phyloP scores from a whole-genome alignment of 495 filamentous ascomycete genomes.

The Trichoderma orchidacearum region DNA sequence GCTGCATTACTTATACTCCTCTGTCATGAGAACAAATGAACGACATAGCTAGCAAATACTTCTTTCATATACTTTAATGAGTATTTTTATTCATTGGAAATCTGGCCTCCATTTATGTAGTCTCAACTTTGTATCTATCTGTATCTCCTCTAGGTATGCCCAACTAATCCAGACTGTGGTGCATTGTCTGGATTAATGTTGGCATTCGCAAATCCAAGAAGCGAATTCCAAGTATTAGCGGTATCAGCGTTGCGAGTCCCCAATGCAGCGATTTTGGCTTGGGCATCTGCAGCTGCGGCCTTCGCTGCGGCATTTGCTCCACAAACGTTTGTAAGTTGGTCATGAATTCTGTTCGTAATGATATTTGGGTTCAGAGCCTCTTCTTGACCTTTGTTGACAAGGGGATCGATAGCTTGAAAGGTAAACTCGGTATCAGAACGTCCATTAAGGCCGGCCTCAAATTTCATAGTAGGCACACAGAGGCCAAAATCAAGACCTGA shows the following conservation, averaged over 20 bases:
- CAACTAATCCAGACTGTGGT: neutral
- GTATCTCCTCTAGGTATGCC: neutral
- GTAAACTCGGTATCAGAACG: slow-evolving; percentile 34
- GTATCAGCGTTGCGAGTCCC: slow-evolving; percentile 26
- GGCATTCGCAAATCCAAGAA: slow-evolving; percentile 20
- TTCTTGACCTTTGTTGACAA: slow-evolving; percentile 33
- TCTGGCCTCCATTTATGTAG: no score
- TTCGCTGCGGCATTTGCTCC: slow-evolving; percentile 39
- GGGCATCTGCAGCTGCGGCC: slow-evolving; percentile 27
- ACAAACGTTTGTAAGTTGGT: slow-evolving; percentile 45
- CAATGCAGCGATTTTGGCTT: slow-evolving; percentile 22
- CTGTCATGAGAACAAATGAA: no score
- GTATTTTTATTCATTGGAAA: no score
- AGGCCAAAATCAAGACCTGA: slow-evolving; percentile 32
- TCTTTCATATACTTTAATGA: no score
- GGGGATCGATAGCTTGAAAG: slow-evolving; percentile 36
- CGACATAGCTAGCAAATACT: no score
- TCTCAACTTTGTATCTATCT: no score
- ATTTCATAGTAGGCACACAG: slow-evolving; percentile 41
- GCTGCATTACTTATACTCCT: no score
- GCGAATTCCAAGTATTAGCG: slow-evolving; percentile 27
- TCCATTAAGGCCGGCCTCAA: slow-evolving; percentile 30
- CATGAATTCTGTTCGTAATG: slow-evolving; percentile 53
- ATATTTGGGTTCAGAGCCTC: slow-evolving; percentile 47
- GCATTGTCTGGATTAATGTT: neutral